These are phyloP conservation scores for Evernia prunastri DNA, from an alignment of 495 filamentous ascomycete genomes.

Conservation along the genomic window DNA sequence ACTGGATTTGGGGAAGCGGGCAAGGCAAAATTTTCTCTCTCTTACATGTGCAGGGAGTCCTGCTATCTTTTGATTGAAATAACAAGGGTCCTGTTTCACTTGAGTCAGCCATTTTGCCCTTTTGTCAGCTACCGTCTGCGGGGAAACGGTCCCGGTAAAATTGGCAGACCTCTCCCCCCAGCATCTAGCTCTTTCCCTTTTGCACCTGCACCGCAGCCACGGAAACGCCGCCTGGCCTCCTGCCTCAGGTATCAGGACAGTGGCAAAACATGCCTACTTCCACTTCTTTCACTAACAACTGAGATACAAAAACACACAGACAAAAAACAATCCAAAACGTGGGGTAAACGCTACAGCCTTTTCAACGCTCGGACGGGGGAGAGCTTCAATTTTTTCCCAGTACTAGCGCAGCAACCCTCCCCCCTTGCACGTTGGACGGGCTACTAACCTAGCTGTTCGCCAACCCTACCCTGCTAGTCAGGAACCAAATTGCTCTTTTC, in stretches of 20 bases:
- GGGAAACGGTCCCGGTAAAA: slow-evolving; percentile 22
- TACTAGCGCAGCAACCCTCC: not conserved
- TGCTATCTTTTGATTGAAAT: slow-evolving; percentile 7
- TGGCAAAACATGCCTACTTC: not conserved
- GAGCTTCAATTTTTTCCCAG: not conserved
- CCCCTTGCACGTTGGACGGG: slow-evolving; percentile 9
- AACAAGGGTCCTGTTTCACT: slow-evolving; percentile 20
- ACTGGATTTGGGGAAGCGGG: slow-evolving; percentile 9
- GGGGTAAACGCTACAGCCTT: not conserved
- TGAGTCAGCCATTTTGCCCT: slow-evolving; percentile 10
- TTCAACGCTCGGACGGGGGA: not conserved
- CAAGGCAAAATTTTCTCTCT: slow-evolving; percentile 3
- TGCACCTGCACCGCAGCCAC: slow-evolving; percentile 18
- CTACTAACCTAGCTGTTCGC: not conserved
- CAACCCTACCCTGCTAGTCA: slow-evolving; percentile 11
- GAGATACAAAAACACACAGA: too few species aligned
- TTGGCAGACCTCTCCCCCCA: slow-evolving; percentile 16
- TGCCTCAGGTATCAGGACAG: slow-evolving; percentile 16
- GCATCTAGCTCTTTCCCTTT: not conserved
- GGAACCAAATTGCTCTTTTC: slow-evolving; percentile 3
- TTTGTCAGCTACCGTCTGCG: slow-evolving; percentile 17
- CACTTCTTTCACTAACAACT: too few species aligned
- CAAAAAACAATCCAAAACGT: not conserved
- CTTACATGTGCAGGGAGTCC: slow-evolving; percentile 2
- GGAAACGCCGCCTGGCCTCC: not conserved